Base-by-base conservation (phyloP, 176 grass and related monocot species). In the Bromus sterilis region DNA sequence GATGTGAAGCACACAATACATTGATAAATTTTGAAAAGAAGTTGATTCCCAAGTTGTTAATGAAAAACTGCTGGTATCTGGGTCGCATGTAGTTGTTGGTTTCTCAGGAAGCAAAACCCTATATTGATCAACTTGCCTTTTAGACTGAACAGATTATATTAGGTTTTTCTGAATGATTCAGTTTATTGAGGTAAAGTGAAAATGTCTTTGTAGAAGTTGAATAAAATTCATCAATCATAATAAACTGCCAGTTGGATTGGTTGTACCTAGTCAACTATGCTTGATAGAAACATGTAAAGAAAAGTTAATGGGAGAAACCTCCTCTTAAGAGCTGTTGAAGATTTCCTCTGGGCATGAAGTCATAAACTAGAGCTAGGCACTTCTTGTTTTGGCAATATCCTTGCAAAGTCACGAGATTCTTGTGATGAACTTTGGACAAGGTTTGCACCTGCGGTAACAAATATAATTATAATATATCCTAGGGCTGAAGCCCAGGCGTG, bases 241-340 rank as follows among this genome's bases (percentile, higher is more conserved):
- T 16, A 23, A 62, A 31, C 1, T 4, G 16, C 2, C 13, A 29
- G 15, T 77, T 25, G 23, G 7, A 20, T 26, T 2, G 24, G 23
- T 41, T 59, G 56, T 56, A 4, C 74, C 56, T 59, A 43, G 37
- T 46, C 58, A 48, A 51, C 6, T 25, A 34, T 66, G 59, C 20
- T 65, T 79, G 28, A 49, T 34, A 49, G 37, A 77, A 74, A 79
- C 10, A 11, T n/a, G n/a, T 3, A 14, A 46, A n/a, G 37, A 78
- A 42, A 72, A 44, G 26, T 65, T 48, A 44, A 21, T n/a, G 9
- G 42, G 14, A 15, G 8, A 23, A 23, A 79, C 77, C 77, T 49
- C 86, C 81, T 84, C 80, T 75, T 24, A 89, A 36, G 56, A 79
- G 34, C 49, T n/a, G n/a, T n/a, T n/a, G n/a, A n/a, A n/a, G n/a